Evolutionary conservation across 2,329 filamentous ascomycete genomes (phyloP).

Genomic region (Colletotrichum theobromicola): DNA sequence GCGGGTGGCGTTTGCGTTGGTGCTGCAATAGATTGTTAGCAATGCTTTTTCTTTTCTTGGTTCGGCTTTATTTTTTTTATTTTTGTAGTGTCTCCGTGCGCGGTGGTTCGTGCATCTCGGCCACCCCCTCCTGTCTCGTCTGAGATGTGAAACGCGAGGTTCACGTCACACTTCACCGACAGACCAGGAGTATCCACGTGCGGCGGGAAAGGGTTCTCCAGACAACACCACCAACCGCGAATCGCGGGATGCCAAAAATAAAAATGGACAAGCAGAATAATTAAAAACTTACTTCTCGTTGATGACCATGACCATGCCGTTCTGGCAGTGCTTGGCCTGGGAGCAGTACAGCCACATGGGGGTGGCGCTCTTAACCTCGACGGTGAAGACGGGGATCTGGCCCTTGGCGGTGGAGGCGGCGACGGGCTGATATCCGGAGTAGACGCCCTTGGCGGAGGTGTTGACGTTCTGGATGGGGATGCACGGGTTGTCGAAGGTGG

Average conservation of each 20-base stretch:
- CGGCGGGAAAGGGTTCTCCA: not conserved
- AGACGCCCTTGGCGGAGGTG: slow-evolving; percentile 64
- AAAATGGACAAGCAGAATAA: not conserved
- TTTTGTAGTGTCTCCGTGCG: not conserved
- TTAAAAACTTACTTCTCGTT: slow-evolving; percentile 68
- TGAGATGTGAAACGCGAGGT: slow-evolving; percentile 9
- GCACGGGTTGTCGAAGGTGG: slow-evolving; percentile 75
- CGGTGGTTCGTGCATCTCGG: not conserved
- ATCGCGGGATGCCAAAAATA: not conserved
- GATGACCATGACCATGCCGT: slow-evolving; percentile 77
- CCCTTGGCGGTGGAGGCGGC: slow-evolving; percentile 53
- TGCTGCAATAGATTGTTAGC: slow-evolving; percentile 32
- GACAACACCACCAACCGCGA: too few relatives aligned
- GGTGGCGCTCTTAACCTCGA: slow-evolving; percentile 70
- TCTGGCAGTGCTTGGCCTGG: slow-evolving; percentile 75
- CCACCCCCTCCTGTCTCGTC: not conserved
- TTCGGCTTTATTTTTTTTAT: slow-evolving; percentile 18
- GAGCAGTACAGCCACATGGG: slow-evolving; percentile 84
- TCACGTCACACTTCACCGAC: not conserved
- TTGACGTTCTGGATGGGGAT: slow-evolving; percentile 60
- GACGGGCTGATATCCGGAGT: slow-evolving; percentile 71
- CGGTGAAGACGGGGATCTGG: slow-evolving; percentile 71
- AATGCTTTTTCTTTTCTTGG: too few relatives aligned
- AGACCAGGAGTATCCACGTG: not conserved
- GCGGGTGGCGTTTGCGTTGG: slow-evolving; percentile 55